Evolutionary conservation across 2,329 filamentous ascomycete species (phyloP).

Genomic region (Beauveria scarabaeidicola): DNA sequence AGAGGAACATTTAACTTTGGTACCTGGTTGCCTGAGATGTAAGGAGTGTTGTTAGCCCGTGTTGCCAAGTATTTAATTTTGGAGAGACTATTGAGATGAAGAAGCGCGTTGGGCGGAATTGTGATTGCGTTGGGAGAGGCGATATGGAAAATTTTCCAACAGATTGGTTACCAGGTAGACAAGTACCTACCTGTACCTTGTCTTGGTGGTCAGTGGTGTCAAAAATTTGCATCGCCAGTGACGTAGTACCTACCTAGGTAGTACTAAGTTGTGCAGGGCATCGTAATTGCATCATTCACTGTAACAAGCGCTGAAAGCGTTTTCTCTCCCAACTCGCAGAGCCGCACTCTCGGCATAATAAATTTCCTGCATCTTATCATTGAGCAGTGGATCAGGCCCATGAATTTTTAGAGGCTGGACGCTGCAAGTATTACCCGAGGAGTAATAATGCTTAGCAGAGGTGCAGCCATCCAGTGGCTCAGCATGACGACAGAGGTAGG

Average conservation of each 20-base stretch:
- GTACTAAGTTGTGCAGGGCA: neutral
- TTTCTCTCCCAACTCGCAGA: neutral
- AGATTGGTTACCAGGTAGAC: neutral
- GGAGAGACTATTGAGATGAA: too few species aligned
- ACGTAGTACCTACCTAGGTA: neutral
- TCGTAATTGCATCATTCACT: neutral
- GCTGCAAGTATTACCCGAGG: neutral
- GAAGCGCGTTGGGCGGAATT: neutral
- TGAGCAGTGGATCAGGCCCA: neutral
- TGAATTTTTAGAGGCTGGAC: neutral
- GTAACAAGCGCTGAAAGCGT: neutral
- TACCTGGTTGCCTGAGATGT: neutral
- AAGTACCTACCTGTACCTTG: neutral
- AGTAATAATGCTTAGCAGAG: neutral
- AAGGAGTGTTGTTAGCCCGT: neutral
- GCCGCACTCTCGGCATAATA: neutral
- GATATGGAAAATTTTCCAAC: neutral
- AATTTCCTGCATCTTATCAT: too few species aligned
- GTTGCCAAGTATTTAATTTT: neutral
- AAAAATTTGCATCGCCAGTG: slow-evolving; percentile 6
- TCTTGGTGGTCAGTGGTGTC: neutral
- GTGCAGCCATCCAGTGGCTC: neutral
- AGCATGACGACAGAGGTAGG: neutral
- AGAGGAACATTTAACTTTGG: neutral
- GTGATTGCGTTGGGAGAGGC: slow-evolving; percentile 10